Percentiles rank a stretch among this genome's conserved stretches.
phyloP scores from a whole-genome alignment of 1,139 yeast genomes.

The Yamadazyma dendronema region DNA sequence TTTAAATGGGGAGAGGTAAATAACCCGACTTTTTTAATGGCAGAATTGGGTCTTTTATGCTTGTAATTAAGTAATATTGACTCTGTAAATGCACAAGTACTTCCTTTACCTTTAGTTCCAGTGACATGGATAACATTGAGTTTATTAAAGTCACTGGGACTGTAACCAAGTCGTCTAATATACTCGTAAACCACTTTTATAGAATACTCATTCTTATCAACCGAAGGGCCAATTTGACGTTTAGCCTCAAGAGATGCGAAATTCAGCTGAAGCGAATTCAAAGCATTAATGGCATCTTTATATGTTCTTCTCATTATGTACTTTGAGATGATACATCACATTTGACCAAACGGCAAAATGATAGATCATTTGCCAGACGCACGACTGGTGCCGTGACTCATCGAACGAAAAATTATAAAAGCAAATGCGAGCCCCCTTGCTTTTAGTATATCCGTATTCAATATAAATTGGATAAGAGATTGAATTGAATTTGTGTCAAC shows the following conservation, averaged over 20 bases:
- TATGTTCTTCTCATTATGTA: constrained; percentile 27
- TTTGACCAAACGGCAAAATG: too few species aligned
- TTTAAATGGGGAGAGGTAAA: constrained; percentile 95
- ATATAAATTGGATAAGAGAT: too few species aligned
- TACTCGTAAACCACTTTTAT: constrained; percentile 90
- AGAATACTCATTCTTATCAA: constrained; percentile 64
- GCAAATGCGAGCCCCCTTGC: constrained; percentile 1
- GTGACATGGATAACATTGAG: constrained; percentile 88
- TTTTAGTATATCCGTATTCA: too few species aligned
- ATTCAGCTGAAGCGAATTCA: constrained; percentile 88
- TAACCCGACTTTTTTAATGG: constrained; percentile 68
- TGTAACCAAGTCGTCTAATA: constrained; percentile 83
- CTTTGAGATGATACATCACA: not conserved
- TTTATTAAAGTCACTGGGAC: constrained; percentile 63
- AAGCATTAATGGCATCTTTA: constrained; percentile 77
- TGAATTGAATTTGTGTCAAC: too few species aligned
- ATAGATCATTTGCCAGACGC: too few species aligned
- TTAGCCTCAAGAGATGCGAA: constrained; percentile 86
- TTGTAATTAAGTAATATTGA: constrained; percentile 69
- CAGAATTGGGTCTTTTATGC: not conserved
- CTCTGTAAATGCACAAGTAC: constrained; percentile 93
- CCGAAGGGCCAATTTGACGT: constrained; percentile 61
- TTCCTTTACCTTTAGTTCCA: constrained; percentile 98
- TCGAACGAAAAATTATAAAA: constrained; percentile 4
- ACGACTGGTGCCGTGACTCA: constrained; percentile 4